Conservation (phyloP, 148 eudicot genomes). For the Beta vulgaris region DNA sequence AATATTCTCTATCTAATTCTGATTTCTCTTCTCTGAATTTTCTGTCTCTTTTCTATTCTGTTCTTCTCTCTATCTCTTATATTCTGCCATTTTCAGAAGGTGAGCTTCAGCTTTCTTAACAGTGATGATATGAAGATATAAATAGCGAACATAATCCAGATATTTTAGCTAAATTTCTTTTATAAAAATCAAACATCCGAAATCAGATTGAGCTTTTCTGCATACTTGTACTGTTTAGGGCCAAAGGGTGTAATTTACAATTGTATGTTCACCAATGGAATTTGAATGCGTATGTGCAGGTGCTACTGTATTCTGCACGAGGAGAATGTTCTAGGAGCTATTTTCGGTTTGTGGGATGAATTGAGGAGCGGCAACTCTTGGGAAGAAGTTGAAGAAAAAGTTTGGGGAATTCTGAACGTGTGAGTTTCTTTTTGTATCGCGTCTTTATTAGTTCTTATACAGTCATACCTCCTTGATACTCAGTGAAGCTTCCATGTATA, state of each 20-base stretch:
- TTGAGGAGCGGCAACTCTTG: conserved; percentile 62
- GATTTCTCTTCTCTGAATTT: too few relatives aligned
- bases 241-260: background rate
- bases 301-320: conserved; percentile 86
- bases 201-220: too few relatives aligned
- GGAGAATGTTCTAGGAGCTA: conserved; percentile 81
- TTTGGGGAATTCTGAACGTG: conserved; percentile 77
- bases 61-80: too few relatives aligned
- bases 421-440: conserved; percentile 9
- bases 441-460: background rate
- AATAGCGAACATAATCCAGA: too few relatives aligned
- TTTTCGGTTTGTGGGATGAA: conserved; percentile 73
- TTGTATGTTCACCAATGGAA: background rate
- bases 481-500: background rate
- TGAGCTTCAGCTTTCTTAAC: too few relatives aligned
- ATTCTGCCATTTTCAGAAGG: too few relatives aligned
- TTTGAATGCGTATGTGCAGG: conserved; percentile 41
- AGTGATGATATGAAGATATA: too few relatives aligned
- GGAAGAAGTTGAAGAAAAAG: conserved; percentile 82
- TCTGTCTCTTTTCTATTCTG: too few relatives aligned
- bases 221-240: background rate
- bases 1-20: too few relatives aligned
- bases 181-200: too few relatives aligned
- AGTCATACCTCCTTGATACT: background rate
- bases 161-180: too few relatives aligned